These are phyloP conservation scores for Heterobasidion parviporum DNA, from an alignment of 1,284 basidiomycete species.

Conservation along the genomic window DNA sequence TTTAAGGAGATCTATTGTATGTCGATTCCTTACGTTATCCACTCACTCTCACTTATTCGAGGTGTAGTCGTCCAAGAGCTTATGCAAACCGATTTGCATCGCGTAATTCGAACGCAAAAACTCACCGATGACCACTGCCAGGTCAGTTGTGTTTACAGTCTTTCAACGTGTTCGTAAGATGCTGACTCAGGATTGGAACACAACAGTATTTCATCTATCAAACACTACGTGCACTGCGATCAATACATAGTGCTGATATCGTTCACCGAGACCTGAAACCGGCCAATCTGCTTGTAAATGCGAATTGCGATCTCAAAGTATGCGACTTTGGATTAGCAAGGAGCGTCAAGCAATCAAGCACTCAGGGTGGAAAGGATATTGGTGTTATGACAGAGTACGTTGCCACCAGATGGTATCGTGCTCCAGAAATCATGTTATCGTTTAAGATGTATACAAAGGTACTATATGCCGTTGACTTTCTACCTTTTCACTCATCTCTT, in stretches of 20 bases:
- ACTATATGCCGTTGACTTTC: neutral
- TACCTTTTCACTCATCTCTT: neutral
- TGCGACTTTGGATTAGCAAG: slow-evolving; percentile 83
- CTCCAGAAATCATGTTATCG: slow-evolving; percentile 85
- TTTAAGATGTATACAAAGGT: slow-evolving; percentile 82
- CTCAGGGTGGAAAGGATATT: slow-evolving; percentile 54
- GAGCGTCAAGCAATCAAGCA: slow-evolving; percentile 54
- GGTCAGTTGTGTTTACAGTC: slow-evolving; percentile 26
- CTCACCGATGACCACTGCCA: slow-evolving; percentile 88
- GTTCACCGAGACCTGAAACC: slow-evolving; percentile 81
- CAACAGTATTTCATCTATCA: slow-evolving; percentile 65
- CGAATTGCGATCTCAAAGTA: slow-evolving; percentile 81
- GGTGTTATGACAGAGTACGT: slow-evolving; percentile 83
- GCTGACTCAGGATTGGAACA: neutral
- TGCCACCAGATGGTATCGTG: slow-evolving; percentile 79
- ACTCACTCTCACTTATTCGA: slow-evolving; percentile 1
- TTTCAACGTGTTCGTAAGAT: neutral
- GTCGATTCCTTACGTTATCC: neutral
- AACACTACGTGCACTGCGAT: slow-evolving; percentile 77
- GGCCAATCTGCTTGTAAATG: slow-evolving; percentile 74
- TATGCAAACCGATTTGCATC: slow-evolving; percentile 88
- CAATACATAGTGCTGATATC: slow-evolving; percentile 74
- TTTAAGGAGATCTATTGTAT: slow-evolving; percentile 82
- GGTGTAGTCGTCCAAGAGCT: slow-evolving; percentile 75
- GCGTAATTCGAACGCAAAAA: slow-evolving; percentile 84